Evolutionary conservation across 768 basidiomycete genomes (phyloP).

Genomic region (Pulveroboletus sp.): DNA sequence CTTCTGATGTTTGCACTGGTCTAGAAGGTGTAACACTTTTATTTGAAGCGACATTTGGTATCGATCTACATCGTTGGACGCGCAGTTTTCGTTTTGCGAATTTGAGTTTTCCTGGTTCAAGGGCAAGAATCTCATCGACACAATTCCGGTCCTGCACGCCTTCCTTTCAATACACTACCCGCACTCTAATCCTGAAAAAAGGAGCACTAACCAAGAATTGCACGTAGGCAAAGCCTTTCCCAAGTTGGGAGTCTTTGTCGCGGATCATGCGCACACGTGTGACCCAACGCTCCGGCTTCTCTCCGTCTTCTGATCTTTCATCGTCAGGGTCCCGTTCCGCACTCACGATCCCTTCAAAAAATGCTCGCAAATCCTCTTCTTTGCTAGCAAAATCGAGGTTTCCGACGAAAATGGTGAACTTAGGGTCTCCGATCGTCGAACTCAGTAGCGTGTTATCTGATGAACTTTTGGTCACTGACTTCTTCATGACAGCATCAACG

Average conservation of each 20-base stretch:
- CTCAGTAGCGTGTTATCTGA: conserved; percentile 20
- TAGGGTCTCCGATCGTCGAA: conserved; percentile 54
- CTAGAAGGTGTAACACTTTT: conserved; percentile 6
- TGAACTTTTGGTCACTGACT: conserved; percentile 18
- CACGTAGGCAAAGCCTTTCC: conserved; percentile 94
- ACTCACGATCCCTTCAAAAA: conserved; percentile 75
- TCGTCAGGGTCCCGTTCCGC: conserved; percentile 61
- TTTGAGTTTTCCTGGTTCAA: conserved; percentile 73
- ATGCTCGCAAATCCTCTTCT: conserved; percentile 83
- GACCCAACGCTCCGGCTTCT: conserved; percentile 58
- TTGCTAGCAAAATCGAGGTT: conserved; percentile 88
- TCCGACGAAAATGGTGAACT: conserved; percentile 83
- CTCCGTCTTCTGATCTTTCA: conserved; percentile 25
- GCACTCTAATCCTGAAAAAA: neutral
- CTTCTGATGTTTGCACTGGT: neutral
- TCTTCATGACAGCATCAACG: conserved; percentile 60
- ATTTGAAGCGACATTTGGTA: conserved; percentile 37
- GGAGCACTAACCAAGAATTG: conserved; percentile 61
- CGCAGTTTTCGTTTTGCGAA: conserved; percentile 92
- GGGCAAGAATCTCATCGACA: conserved; percentile 86
- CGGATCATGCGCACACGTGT: conserved; percentile 81
- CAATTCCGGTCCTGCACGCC: conserved; percentile 72
- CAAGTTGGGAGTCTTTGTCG: conserved; percentile 88
- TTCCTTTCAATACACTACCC: neutral
- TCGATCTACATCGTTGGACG: conserved; percentile 85